Conservation (phyloP, 1,284 basidiomycete species). For the Ganoderma resinaceum region DNA sequence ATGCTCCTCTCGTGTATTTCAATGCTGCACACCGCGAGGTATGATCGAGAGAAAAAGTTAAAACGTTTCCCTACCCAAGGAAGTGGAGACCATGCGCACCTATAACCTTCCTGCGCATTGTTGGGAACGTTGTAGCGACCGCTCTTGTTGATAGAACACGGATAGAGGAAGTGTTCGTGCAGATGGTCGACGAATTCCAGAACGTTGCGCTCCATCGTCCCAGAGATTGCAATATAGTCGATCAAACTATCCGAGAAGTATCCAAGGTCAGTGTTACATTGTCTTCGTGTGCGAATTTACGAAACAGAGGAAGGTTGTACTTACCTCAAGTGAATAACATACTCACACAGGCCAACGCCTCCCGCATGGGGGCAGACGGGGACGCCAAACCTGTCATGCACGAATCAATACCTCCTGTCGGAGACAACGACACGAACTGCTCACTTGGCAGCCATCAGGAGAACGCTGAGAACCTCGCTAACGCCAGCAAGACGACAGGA, state of each 20-base stretch:
- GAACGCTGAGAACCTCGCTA: slow-evolving; percentile 91
- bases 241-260: slow-evolving; percentile 63
- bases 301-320: slow-evolving; percentile 20
- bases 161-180: slow-evolving; percentile 92
- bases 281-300: too few species aligned
- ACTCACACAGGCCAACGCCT: slow-evolving; percentile 95
- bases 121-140: slow-evolving; percentile 88
- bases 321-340: slow-evolving; percentile 84
- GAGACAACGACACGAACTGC: slow-evolving; percentile 30
- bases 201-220: slow-evolving; percentile 92
- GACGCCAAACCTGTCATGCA: slow-evolving; percentile 70
- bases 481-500: slow-evolving; percentile 93
- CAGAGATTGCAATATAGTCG: slow-evolving; percentile 93
- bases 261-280: not conserved
- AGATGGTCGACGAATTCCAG: slow-evolving; percentile 91
- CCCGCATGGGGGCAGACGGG: slow-evolving; percentile 96
- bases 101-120: slow-evolving; percentile 75
- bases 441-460: slow-evolving; percentile 93
- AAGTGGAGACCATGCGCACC: slow-evolving; percentile 48
- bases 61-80: not conserved
- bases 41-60: not conserved
- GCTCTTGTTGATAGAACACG: slow-evolving; percentile 86
- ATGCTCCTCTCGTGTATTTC: slow-evolving; percentile 80
- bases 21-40: slow-evolving; percentile 53
- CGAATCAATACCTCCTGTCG: slow-evolving; percentile 1